phyloP scores from a whole-genome alignment of 176 grass and related monocot genomes.

The Raddia guianensis region DNA sequence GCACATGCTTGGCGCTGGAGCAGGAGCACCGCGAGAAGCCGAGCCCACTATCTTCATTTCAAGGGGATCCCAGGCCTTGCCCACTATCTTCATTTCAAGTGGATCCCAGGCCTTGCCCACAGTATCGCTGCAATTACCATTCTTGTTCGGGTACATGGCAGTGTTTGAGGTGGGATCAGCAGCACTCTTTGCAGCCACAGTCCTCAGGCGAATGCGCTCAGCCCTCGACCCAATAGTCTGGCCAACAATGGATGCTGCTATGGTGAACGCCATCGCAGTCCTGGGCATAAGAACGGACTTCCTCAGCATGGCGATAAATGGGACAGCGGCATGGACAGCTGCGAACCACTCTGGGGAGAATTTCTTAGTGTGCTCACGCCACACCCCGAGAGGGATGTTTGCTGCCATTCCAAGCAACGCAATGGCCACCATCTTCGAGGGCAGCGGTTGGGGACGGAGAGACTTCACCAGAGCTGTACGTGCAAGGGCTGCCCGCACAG shows the following conservation, averaged over 20 bases:
- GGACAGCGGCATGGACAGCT: conserved; percentile 82
- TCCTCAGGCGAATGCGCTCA: conserved; percentile 63
- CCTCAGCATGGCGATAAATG: conserved; percentile 90
- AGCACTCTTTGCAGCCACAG: conserved; percentile 35
- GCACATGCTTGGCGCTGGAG: conserved; percentile 57
- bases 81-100: conserved; percentile 50
- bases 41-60: conserved; percentile 37
- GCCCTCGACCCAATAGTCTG: conserved; percentile 92
- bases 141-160: conserved; percentile 43
- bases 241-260: conserved; percentile 92
- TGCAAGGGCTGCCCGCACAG: conserved; percentile 75
- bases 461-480: conserved; percentile 77
- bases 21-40: background rate
- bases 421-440: conserved; percentile 86
- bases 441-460: conserved; percentile 80
- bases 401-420: conserved; percentile 84
- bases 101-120: conserved; percentile 64
- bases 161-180: background rate
- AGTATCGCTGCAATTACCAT: conserved; percentile 38
- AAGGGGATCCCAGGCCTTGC: conserved; percentile 66
- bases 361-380: conserved; percentile 92
- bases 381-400: conserved; percentile 90
- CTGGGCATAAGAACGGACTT: conserved; percentile 92
- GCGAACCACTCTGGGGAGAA: conserved; percentile 94
- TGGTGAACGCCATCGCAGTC: conserved; percentile 84